These are phyloP conservation scores for Priceomyces melissophilus DNA, from an alignment of 805 yeast genomes.

Conservation along the genomic window DNA sequence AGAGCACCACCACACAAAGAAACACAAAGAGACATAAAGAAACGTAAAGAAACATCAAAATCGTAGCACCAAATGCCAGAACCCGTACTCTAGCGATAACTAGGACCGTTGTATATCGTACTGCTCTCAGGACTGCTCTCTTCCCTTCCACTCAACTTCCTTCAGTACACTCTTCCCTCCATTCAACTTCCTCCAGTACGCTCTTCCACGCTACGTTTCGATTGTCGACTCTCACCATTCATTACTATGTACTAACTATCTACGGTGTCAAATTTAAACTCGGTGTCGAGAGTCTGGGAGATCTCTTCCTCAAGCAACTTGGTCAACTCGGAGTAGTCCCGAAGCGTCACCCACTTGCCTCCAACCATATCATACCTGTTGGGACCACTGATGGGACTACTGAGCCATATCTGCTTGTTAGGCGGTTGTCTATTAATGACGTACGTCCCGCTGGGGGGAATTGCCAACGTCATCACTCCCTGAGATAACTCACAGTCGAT, in stretches of 20 bases:
- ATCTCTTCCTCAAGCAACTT: slow-evolving; percentile 32
- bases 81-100: no score
- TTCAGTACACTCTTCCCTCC: no score
- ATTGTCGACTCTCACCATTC: no score
- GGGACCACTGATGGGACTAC: slow-evolving; percentile 93
- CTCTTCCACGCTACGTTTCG: no score
- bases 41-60: no score
- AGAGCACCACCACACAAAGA: no score
- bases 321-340: slow-evolving; percentile 51
- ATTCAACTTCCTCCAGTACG: no score
- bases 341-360: slow-evolving; percentile 73
- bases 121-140: no score
- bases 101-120: no score
- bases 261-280: slow-evolving; percentile 17
- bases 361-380: slow-evolving; percentile 65
- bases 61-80: no score
- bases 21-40: no score
- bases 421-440: slow-evolving; percentile 98
- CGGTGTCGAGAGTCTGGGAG: slow-evolving; percentile 21
- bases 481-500: slow-evolving; percentile 77
- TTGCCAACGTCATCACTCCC: slow-evolving; percentile 77
- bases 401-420: slow-evolving; percentile 92
- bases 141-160: no score
- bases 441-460: slow-evolving; percentile 76
- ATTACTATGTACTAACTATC: slow-evolving; percentile 5